Conservation (phyloP, 192 early-diverging fungal species). For the Backusella psychrophila region DNA sequence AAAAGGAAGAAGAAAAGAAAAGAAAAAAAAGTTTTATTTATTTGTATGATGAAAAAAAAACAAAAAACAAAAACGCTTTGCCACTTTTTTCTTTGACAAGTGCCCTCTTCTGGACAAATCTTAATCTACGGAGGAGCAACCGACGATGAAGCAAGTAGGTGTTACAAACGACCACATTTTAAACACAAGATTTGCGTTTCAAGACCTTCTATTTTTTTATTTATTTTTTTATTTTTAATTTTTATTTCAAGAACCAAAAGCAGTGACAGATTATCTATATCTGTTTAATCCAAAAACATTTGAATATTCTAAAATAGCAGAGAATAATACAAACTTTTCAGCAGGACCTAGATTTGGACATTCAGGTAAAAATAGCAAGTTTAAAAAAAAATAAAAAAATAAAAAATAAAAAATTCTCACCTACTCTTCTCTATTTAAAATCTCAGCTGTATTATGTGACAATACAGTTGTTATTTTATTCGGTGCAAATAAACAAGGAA, state of each 20-base stretch:
- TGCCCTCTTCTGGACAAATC: slow-evolving; percentile 1
- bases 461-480: background rate
- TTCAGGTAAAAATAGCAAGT: background rate
- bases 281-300: slow-evolving; percentile 5
- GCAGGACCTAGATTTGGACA: slow-evolving; percentile 14
- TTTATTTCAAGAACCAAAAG: background rate
- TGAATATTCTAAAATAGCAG: slow-evolving; percentile 1
- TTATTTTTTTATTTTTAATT: background rate
- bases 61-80: background rate
- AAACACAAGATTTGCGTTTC: background rate
- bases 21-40: background rate
- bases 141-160: background rate
- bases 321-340: background rate
- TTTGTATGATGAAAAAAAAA: background rate
- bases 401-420: background rate
- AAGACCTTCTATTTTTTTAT: background rate
- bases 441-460: slow-evolving; percentile 5
- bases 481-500: background rate
- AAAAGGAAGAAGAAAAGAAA: background rate
- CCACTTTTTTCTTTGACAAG: background rate
- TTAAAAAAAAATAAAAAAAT: background rate
- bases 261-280: slow-evolving; percentile 3
- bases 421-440: background rate
- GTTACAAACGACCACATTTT: background rate
- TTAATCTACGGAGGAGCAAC: slow-evolving; percentile 9